Conservation (phyloP, 129 eudicot genomes). For the Helichrysum umbraculigerum region DNA sequence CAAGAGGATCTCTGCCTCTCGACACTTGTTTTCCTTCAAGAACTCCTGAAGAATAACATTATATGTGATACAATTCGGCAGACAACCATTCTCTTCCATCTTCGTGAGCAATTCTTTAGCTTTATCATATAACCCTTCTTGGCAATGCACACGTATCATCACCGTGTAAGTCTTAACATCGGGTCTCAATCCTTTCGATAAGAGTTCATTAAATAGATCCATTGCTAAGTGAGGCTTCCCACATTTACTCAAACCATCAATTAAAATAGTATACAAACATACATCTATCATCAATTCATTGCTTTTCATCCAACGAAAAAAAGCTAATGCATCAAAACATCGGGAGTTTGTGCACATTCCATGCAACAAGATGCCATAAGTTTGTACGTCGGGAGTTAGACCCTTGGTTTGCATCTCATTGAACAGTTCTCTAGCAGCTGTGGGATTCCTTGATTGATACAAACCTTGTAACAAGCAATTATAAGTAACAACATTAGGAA, state of each 20-base stretch:
- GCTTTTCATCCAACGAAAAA: constrained; percentile 7
- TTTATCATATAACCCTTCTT: too few species aligned
- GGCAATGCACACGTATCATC: too few species aligned
- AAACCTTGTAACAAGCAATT: constrained; percentile 36
- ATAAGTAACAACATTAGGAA: neutral
- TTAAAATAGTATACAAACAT: constrained; percentile 17
- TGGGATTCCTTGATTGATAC: neutral
- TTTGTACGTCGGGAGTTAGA: constrained; percentile 1
- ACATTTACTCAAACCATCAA: too few species aligned
- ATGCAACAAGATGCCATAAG: constrained; percentile 14
- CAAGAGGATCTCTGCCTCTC: constrained; percentile 15
- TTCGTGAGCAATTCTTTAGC: neutral
- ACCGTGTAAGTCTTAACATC: too few species aligned
- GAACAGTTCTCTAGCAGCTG: constrained; percentile 12
- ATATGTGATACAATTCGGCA: constrained; percentile 12
- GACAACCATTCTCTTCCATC: constrained; percentile 32
- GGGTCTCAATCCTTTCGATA: too few species aligned
- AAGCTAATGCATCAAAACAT: constrained; percentile 23
- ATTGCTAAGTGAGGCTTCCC: too few species aligned
- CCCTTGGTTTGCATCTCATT: neutral
- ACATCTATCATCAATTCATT: neutral
- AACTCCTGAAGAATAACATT: constrained; percentile 29
- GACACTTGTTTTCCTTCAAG: constrained; percentile 16
- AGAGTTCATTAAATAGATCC: too few species aligned
- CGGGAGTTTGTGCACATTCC: constrained; percentile 20